A percentile compares a stretch with the other conserved stretches of the same genome.
phyloP scores from a whole-genome alignment of 73 alveolate genomes.

The Symbiodinium pilosum region DNA sequence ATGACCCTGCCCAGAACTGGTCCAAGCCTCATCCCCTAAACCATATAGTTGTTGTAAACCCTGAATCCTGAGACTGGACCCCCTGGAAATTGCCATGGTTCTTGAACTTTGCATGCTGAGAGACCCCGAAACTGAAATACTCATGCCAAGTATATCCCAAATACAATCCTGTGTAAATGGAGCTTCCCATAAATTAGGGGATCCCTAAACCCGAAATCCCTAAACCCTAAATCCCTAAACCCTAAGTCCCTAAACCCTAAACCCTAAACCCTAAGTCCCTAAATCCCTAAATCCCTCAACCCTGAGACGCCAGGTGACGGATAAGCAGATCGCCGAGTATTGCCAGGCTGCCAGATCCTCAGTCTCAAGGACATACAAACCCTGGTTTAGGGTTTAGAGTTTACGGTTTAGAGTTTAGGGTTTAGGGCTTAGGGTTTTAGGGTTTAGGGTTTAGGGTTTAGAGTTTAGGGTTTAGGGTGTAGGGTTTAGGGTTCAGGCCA shows the following conservation, averaged over 20 bases:
- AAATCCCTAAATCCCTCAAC: too few species aligned
- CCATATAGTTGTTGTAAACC: background rate
- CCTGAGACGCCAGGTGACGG: background rate
- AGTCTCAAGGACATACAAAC: too few species aligned
- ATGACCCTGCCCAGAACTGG: too few species aligned
- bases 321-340: background rate
- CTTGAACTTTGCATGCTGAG: constrained; percentile 2
- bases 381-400: too few species aligned
- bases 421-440: too few species aligned
- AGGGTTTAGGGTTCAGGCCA: too few species aligned
- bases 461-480: too few species aligned
- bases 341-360: background rate
- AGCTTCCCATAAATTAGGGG: too few species aligned
- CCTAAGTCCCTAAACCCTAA: background rate
- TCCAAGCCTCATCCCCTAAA: background rate
- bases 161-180: too few species aligned
- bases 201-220: background rate
- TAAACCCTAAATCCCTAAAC: background rate
- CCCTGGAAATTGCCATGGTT: constrained; percentile 29
- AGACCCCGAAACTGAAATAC: background rate
- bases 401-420: too few species aligned
- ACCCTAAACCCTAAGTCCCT: background rate
- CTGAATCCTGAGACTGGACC: constrained; percentile 34
- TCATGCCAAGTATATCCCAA: too few species aligned
- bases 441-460: too few species aligned